Conservation (phyloP, 352 stramenopile species). For the Globisporangium cystogenes region DNA sequence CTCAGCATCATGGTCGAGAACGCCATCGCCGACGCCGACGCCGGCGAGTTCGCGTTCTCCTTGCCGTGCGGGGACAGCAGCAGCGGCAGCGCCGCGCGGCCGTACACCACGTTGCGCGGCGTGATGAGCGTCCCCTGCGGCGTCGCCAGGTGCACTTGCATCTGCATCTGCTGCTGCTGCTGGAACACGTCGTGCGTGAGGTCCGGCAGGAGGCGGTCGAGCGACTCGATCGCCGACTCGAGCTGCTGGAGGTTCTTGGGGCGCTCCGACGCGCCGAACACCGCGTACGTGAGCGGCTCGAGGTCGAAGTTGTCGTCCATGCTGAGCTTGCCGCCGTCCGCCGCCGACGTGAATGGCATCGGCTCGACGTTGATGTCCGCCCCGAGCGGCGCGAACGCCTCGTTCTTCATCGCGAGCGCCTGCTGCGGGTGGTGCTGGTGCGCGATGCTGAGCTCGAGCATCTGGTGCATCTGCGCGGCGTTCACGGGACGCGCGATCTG, state of each 20-base stretch:
- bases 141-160: conserved; percentile 4
- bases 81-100: conserved; percentile 26
- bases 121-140: conserved; percentile 19
- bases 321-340: conserved; percentile 25
- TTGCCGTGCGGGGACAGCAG: conserved; percentile 32
- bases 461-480: conserved; percentile 45
- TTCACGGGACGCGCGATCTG: conserved; percentile 36
- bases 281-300: conserved; percentile 57
- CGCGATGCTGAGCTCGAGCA: conserved; percentile 53
- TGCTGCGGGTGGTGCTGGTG: conserved; percentile 41
- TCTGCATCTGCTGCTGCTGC: conserved; percentile 5
- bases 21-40: conserved; percentile 22
- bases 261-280: conserved; percentile 35
- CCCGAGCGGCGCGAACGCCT: conserved; percentile 17
- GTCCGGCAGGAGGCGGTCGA: conserved; percentile 62
- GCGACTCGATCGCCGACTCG: conserved; percentile 67
- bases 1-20: conserved; percentile 21
- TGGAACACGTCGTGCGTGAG: conserved; percentile 64
- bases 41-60: conserved; percentile 20
- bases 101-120: conserved; percentile 23
- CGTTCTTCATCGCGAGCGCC: conserved; percentile 23
- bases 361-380: conserved; percentile 51
- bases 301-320: conserved; percentile 44
- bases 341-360: conserved; percentile 41
- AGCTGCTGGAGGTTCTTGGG: conserved; percentile 58